A percentile compares a stretch with the other conserved stretches of the same genome.
Evolutionary conservation across 1,284 basidiomycete species (phyloP).

Genomic region (Spongiforma sp.): DNA sequence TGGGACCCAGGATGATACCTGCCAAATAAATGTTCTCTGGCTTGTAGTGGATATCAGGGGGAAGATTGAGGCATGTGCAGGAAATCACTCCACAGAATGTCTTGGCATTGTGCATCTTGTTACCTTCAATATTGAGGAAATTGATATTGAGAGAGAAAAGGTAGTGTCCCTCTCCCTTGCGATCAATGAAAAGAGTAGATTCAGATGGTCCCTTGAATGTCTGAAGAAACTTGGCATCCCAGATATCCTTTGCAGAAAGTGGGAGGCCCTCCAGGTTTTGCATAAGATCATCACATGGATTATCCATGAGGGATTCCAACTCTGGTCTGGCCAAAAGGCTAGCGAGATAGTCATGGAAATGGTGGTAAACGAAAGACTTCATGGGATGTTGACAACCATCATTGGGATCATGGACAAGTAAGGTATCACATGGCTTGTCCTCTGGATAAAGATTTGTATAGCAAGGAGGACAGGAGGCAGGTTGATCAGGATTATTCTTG

Average conservation of each 20-base stretch:
- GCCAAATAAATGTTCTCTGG: neutral
- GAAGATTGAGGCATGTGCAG: neutral
- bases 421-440: neutral
- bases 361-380: neutral
- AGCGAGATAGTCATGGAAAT: neutral
- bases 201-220: neutral
- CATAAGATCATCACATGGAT: neutral
- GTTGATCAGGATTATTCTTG: neutral
- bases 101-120: neutral
- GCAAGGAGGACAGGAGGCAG: neutral
- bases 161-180: neutral
- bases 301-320: neutral
- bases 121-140: constrained; percentile 1
- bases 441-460: neutral
- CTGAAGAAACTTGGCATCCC: neutral
- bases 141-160: neutral
- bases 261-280: neutral
- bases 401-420: neutral
- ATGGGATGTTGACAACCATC: neutral
- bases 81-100: neutral
- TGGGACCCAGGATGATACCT: neutral
- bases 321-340: neutral
- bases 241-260: neutral
- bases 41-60: neutral
- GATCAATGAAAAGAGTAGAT: neutral